Conservation (phyloP, 495 filamentous ascomycete species). For the Lophiotrema nucula region DNA sequence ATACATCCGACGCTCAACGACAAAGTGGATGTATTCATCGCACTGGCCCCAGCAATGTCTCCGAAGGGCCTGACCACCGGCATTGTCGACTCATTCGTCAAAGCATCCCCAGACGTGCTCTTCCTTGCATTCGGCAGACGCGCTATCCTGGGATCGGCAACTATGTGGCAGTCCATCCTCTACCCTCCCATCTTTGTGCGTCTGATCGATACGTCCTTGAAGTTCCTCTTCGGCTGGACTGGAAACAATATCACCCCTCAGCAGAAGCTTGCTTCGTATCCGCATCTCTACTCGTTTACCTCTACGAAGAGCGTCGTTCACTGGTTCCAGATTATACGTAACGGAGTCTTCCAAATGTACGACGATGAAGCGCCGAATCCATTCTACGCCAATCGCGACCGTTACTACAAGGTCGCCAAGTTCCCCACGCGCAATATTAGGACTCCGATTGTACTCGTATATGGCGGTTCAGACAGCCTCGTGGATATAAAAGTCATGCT, state of each 20-base stretch:
- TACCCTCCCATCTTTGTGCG: constrained; percentile 93
- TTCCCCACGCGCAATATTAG: constrained; percentile 97
- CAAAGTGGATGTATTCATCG: constrained; percentile 94
- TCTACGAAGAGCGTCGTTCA: constrained; percentile 95
- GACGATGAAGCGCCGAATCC: constrained; percentile 83
- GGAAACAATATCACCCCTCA: constrained; percentile 79
- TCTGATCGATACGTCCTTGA: constrained; percentile 77
- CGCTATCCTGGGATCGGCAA: constrained; percentile 86
- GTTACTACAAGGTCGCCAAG: constrained; percentile 86
- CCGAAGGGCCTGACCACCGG: constrained; percentile 85
- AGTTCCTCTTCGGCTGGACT: constrained; percentile 85
- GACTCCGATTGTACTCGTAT: constrained; percentile 89
- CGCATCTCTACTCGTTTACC: constrained; percentile 93
- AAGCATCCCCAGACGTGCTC: constrained; percentile 87
- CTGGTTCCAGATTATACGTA: constrained; percentile 99
- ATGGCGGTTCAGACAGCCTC: constrained; percentile 88
- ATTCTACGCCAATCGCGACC: constrained; percentile 52
- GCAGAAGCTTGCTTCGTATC: constrained; percentile 96
- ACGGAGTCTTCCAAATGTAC: constrained; percentile 94
- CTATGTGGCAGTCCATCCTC: constrained; percentile 95
- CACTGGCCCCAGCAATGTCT: constrained; percentile 95
- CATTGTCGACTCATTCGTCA: constrained; percentile 88
- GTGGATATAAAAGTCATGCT: constrained; percentile 96
- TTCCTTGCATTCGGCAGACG: constrained; percentile 94
- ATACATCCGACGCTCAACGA: constrained; percentile 91